Conservation (phyloP, 345 rosid species). For the Sonneratia caseolaris region DNA sequence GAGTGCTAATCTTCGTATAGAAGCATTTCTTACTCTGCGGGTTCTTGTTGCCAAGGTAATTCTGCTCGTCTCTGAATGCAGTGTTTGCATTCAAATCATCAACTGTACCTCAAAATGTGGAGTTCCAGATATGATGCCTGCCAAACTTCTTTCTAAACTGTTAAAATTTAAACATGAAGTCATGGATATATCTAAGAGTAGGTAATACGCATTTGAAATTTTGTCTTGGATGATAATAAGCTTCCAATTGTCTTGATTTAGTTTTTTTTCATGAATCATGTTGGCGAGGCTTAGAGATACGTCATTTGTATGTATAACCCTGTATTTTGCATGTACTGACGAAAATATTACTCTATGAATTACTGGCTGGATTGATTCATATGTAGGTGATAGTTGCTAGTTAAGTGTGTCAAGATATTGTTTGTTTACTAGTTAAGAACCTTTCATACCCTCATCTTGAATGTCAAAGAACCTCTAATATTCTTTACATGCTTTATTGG, state of each 20-base stretch:
- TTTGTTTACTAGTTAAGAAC: background rate
- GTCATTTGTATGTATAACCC: background rate
- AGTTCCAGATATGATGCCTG: background rate
- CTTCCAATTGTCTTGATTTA: background rate
- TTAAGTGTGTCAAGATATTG: background rate
- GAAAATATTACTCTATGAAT: background rate
- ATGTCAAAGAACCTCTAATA: no score
- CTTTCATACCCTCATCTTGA: background rate
- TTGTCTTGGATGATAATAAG: background rate
- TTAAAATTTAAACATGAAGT: background rate
- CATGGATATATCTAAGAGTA: background rate
- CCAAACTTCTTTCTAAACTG: background rate
- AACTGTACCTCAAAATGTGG: background rate
- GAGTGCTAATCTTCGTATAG: conserved; percentile 63
- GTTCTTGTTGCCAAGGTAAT: conserved; percentile 81
- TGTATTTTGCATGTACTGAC: background rate
- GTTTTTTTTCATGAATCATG: background rate
- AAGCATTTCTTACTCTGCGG: conserved; percentile 67
- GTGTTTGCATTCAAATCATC: background rate
- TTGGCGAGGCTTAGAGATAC: background rate
- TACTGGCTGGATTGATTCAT: background rate
- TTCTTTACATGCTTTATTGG: background rate
- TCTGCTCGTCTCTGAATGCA: background rate
- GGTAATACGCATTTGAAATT: background rate
- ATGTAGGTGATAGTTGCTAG: background rate